phyloP scores from a whole-genome alignment of 2,329 filamentous ascomycete genomes.

The Fusarium continuum region DNA sequence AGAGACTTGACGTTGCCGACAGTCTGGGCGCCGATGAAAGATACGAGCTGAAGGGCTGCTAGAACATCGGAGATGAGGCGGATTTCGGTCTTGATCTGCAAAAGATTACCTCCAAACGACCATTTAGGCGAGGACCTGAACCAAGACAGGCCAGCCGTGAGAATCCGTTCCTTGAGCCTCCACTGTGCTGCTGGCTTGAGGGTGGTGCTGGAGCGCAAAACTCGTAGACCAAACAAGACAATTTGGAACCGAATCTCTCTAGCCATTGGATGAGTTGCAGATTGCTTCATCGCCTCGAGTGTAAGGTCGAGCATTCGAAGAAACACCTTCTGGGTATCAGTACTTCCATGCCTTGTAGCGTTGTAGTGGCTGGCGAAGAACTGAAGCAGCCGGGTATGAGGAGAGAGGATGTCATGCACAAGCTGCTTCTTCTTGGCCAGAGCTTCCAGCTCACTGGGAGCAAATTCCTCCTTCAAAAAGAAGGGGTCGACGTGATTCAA shows the following conservation, averaged over 20 bases:
- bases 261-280: slow-evolving; percentile 83
- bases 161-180: slow-evolving; percentile 86
- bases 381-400: slow-evolving; percentile 85
- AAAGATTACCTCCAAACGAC: slow-evolving; percentile 93
- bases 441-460: slow-evolving; percentile 82
- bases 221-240: slow-evolving; percentile 80
- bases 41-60: slow-evolving; percentile 69
- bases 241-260: slow-evolving; percentile 93
- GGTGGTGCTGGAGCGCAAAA: slow-evolving; percentile 77
- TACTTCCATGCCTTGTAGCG: slow-evolving; percentile 84
- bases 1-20: slow-evolving; percentile 70
- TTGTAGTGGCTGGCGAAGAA: slow-evolving; percentile 96
- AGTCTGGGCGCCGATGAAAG: slow-evolving; percentile 64
- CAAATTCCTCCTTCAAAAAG: slow-evolving; percentile 89
- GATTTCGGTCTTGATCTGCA: slow-evolving; percentile 94
- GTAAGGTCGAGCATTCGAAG: slow-evolving; percentile 82
- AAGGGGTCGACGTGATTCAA: slow-evolving; percentile 87
- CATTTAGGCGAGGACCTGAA: slow-evolving; percentile 85
- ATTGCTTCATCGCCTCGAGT: slow-evolving; percentile 75
- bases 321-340: slow-evolving; percentile 84
- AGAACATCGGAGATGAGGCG: slow-evolving; percentile 81
- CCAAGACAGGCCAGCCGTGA: slow-evolving; percentile 89
- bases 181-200: slow-evolving; percentile 73
- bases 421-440: slow-evolving; percentile 79
- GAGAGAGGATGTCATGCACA: slow-evolving; percentile 84